These are phyloP conservation scores for Anisogramma anomala DNA, from an alignment of 2,329 filamentous ascomycete species.

Conservation along the genomic window DNA sequence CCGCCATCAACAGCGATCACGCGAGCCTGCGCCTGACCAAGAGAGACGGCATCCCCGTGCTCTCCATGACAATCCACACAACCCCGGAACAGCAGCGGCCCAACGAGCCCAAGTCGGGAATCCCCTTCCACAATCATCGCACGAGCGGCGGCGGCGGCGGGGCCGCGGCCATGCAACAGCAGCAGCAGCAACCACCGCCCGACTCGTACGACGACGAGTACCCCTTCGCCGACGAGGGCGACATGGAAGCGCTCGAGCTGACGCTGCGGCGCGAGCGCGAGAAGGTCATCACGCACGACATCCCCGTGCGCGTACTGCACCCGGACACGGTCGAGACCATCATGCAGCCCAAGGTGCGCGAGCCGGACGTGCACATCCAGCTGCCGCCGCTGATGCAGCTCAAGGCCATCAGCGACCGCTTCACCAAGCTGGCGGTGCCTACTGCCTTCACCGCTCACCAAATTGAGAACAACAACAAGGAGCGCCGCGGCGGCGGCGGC, in stretches of 20 bases:
- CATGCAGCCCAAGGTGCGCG: conserved; percentile 80
- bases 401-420: conserved; percentile 88
- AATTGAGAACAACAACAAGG: conserved; percentile 14
- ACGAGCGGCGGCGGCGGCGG: too few relatives aligned
- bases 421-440: conserved; percentile 64
- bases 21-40: conserved; percentile 86
- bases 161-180: too few relatives aligned
- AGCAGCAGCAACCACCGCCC: conserved; percentile 4
- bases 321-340: conserved; percentile 79
- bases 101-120: conserved; percentile 13
- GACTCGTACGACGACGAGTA: conserved; percentile 21
- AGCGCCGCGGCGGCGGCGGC: conserved; percentile 3
- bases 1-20: conserved; percentile 67
- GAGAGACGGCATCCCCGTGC: conserved; percentile 73
- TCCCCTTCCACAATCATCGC: conserved; percentile 20
- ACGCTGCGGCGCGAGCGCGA: conserved; percentile 61
- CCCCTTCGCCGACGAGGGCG: conserved; percentile 33
- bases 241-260: conserved; percentile 39
- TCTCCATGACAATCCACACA: conserved; percentile 82
- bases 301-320: conserved; percentile 84
- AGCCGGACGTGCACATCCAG: conserved; percentile 89
- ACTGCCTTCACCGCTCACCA: conserved; percentile 16
- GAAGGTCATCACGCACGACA: conserved; percentile 87
- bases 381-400: conserved; percentile 78
- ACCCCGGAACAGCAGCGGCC: conserved; percentile 46